Percentiles rank a stretch among this genome's conserved stretches.
These are phyloP conservation scores for Mrakia gelida DNA, from an alignment of 768 basidiomycete genomes.

Conservation along the genomic window DNA sequence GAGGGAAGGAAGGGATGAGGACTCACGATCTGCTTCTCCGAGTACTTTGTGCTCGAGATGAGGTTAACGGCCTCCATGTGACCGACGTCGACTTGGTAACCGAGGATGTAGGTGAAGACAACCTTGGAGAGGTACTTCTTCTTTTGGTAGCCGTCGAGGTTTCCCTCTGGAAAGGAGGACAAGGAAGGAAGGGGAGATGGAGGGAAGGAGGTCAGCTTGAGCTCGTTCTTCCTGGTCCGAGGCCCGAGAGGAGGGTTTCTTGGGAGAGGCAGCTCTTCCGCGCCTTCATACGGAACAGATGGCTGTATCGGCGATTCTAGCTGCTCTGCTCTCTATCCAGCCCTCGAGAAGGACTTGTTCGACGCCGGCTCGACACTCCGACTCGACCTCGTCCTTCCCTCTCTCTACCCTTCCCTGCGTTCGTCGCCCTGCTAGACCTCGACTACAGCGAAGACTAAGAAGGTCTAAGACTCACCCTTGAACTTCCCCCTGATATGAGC, in stretches of 20 bases:
- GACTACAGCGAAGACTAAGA: neutral
- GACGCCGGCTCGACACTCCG: conserved; percentile 39
- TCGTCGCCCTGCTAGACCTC: neutral
- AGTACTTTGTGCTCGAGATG: conserved; percentile 90
- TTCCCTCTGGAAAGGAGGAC: conserved; percentile 42
- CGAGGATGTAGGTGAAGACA: conserved; percentile 96
- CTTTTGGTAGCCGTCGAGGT: conserved; percentile 50
- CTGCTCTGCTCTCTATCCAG: neutral
- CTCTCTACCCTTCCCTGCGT: conserved; percentile 51
- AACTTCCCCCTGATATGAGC: conserved; percentile 99
- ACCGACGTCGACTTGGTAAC: conserved; percentile 97
- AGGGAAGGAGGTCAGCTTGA: neutral
- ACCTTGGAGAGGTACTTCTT: conserved; percentile 90
- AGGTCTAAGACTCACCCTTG: conserved; percentile 59
- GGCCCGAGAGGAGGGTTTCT: neutral
- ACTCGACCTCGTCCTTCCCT: conserved; percentile 10
- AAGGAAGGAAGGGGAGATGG: neutral
- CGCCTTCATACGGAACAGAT: too few relatives aligned
- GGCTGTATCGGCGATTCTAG: too few relatives aligned
- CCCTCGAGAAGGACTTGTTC: neutral
- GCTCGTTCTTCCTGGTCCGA: neutral
- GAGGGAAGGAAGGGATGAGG: neutral
- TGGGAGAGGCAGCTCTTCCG: neutral
- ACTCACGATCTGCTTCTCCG: conserved; percentile 96
- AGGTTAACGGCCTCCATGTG: conserved; percentile 99